Evolutionary conservation across 495 filamentous ascomycete species (phyloP).

Genomic region (Bacidia gigantensis): DNA sequence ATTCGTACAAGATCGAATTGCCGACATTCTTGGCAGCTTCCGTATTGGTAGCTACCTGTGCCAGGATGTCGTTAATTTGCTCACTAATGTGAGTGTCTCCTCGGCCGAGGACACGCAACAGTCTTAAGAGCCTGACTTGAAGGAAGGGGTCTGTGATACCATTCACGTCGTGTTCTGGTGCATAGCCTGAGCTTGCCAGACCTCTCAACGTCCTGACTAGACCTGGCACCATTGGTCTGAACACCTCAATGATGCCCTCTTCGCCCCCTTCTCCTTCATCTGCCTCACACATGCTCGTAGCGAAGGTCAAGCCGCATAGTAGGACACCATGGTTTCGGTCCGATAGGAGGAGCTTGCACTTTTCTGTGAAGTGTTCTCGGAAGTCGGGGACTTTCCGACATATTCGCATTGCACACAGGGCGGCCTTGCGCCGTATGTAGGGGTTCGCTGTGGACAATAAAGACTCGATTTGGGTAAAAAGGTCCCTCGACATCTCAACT

Average conservation of each 20-base stretch:
- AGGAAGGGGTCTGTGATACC: constrained; percentile 98
- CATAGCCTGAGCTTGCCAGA: constrained; percentile 86
- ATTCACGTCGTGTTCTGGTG: constrained; percentile 93
- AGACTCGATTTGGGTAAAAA: constrained; percentile 87
- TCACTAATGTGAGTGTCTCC: constrained; percentile 85
- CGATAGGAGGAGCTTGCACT: constrained; percentile 73
- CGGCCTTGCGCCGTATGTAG: constrained; percentile 92
- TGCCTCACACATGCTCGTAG: constrained; percentile 83
- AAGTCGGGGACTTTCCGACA: constrained; percentile 95
- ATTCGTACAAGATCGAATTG: constrained; percentile 95
- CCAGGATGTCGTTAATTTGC: constrained; percentile 95
- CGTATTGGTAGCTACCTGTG: constrained; percentile 96
- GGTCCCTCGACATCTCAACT: constrained; percentile 94
- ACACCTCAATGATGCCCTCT: constrained; percentile 74
- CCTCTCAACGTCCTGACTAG: constrained; percentile 87
- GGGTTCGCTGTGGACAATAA: constrained; percentile 86
- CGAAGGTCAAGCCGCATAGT: constrained; percentile 80
- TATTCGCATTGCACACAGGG: constrained; percentile 98
- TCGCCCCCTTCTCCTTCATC: constrained; percentile 82
- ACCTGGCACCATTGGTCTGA: constrained; percentile 61
- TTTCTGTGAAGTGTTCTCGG: constrained; percentile 93
- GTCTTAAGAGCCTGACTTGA: constrained; percentile 83
- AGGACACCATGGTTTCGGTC: constrained; percentile 92
- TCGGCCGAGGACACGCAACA: constrained; percentile 73
- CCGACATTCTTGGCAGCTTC: constrained; percentile 97